These are phyloP conservation scores for Metschnikowia bowlesiae DNA, from an alignment of 805 yeast species.

Conservation along the genomic window DNA sequence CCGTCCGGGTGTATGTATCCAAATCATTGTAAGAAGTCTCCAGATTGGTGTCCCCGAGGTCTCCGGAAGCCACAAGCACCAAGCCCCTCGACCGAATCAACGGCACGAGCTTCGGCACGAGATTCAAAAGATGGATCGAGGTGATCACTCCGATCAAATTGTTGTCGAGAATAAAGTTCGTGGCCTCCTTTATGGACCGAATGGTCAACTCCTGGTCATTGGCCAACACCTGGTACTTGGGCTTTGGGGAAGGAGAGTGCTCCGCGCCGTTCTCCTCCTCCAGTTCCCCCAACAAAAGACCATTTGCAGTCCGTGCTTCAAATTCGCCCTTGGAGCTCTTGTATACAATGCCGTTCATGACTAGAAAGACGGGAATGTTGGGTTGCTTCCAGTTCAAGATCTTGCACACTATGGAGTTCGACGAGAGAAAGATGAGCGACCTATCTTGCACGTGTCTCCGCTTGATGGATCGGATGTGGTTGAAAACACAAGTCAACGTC, in stretches of 20 bases:
- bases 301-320: constrained; percentile 40
- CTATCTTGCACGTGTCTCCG: constrained; percentile 27
- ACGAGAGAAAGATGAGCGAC: constrained; percentile 78
- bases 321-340: constrained; percentile 23
- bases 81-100: constrained; percentile 77
- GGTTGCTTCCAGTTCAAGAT: constrained; percentile 98
- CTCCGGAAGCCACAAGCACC: constrained; percentile 69
- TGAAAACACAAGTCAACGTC: constrained; percentile 66
- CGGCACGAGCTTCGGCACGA: constrained; percentile 73
- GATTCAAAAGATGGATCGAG: constrained; percentile 61
- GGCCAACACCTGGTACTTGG: constrained; percentile 19
- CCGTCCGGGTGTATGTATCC: constrained; percentile 37
- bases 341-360: constrained; percentile 61
- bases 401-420: constrained; percentile 87
- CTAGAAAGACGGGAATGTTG: constrained; percentile 88
- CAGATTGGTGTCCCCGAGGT: constrained; percentile 25
- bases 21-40: constrained; percentile 23
- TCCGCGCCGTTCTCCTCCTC: constrained; percentile 1
- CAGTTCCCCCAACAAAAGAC: constrained; percentile 29
- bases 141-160: constrained; percentile 82
- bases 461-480: constrained; percentile 58
- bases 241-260: constrained; percentile 5
- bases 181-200: constrained; percentile 76
- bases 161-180: constrained; percentile 72
- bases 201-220: constrained; percentile 42